Base-by-base conservation (phyloP, 345 rosid genomes). In the Kernera saxatilis region DNA sequence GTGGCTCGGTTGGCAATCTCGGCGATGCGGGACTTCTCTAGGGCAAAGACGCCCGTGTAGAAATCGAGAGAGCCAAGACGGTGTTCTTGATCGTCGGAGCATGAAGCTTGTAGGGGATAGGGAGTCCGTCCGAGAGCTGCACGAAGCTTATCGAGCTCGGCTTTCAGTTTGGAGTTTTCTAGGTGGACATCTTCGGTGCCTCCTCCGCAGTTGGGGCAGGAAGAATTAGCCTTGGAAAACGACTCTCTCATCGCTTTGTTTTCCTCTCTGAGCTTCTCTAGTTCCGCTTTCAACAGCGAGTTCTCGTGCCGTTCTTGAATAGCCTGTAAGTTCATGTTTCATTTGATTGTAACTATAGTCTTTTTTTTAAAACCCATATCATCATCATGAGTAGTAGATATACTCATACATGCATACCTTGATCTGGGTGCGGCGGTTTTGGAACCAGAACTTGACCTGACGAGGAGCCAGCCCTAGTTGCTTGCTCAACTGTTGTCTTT, bases 401-500 rank as follows among this genome's bases (percentile, higher is more conserved):
- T 43, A 44, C 26, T n/a, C 11, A 11, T 5, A 17, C 5, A 50
- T 10, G 39, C 27, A 3, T 76, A 89, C 97, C 93, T 94, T 92
- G 75, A 94, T 86, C 75, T 94, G 99, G 29, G 99, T 94, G 25
- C 99, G 86, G 30, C 99, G 95, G 79, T 94, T 94, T 78, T 94
- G 99, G 67, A 94, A 94, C 99, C 99, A 94, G 82, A 94, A 94
- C 84, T 94, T 94, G 80, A 94, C 98, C 79, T 94, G 99, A 40
- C 97, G 81, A 5, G 97, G 98, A 70, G 97, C 97, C 35, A 94
- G 89, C 10, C 99, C 99, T 57, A 94, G 70, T 75, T 89, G 95
- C 78, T 87, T 94, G 80, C 99, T 92, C 61, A 94, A 69, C 46
- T 91, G 96, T 48, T 94, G 98, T 79, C 99, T 87, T 72, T 94